Base-by-base conservation (phyloP, 2,329 filamentous ascomycete genomes). In the Leptographium radiaticola region DNA sequence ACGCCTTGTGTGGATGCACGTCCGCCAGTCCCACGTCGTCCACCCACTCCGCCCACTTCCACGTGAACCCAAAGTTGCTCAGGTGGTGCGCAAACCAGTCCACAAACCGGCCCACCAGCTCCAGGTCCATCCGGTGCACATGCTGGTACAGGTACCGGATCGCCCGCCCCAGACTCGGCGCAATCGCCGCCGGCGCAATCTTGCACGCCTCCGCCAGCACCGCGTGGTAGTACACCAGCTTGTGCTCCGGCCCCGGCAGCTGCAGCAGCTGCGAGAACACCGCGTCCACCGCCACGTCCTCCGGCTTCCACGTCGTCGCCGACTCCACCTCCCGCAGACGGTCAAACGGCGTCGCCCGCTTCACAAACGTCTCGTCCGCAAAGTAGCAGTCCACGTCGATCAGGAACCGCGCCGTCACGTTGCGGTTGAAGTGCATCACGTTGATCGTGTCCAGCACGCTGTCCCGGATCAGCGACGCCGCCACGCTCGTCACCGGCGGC, bases 11-110 rank as follows among this genome's bases (percentile, higher is more conserved):
- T 1, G 93, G 90, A 65, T 95, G 82, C 38, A 93, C 71, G 56
- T 84, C 75, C 0, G 87, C 79, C 31, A 94, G 76, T 45, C 81
- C 76, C 16, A 95, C 82, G 65, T 97, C 89, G 16, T 90, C 88
- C 49, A 87, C 78, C 93, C 93, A 98, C 71, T 98, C 93, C 16
- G 86, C 84, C 93, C 93, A 98, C 70, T 97, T 97, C 93, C 93
- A 98, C 11, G 93, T 93, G 67, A 97, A 98, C 52, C 95, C 93
- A 66, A 98, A 98, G 71, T 98, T 98, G 71, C 90, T 96, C 60
- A 98, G 72, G 71, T 98, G 93, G 67, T 98, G 93, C 18, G 91
- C 81, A 65, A 98, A 98, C 93, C 93, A 98, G 67, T 97, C 91
- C 65, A 95, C 75, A 70, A 97, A 97, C 31, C 93, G 81, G 63